These are phyloP conservation scores for Verbena officinalis DNA, from an alignment of 257 asterid genomes.

Conservation along the genomic window DNA sequence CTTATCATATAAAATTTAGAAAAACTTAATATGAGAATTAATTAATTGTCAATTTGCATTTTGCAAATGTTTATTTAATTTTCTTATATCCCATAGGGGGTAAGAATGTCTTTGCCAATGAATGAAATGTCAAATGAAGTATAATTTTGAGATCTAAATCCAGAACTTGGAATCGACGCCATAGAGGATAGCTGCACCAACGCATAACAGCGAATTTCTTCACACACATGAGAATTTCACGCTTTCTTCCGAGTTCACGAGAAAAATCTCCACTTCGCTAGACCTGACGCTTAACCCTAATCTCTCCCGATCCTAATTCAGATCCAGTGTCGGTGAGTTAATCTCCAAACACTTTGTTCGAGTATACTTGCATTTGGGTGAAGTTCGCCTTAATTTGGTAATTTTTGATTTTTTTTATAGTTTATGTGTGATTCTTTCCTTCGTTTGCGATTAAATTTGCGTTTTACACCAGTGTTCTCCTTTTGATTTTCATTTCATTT, in stretches of 20 bases:
- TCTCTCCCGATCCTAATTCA: constrained; percentile 19
- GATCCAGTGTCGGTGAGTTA: constrained; percentile 33
- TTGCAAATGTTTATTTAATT: too few relatives aligned
- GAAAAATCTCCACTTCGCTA: not conserved
- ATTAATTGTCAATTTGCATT: too few relatives aligned
- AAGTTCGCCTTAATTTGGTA: not conserved
- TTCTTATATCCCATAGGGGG: too few relatives aligned
- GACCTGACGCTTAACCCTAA: constrained; percentile 25
- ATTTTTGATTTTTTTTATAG: not conserved
- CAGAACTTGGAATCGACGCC: constrained; percentile 15
- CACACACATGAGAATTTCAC: not conserved
- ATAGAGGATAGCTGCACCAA: not conserved
- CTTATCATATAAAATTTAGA: too few relatives aligned
- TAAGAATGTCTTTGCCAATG: too few relatives aligned
- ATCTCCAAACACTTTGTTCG: constrained; percentile 1
- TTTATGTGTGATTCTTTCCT: not conserved
- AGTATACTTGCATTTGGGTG: not conserved
- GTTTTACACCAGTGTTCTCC: not conserved
- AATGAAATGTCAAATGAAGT: too few relatives aligned
- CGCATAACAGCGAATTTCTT: not conserved
- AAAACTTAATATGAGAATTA: too few relatives aligned
- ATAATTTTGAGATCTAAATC: constrained; percentile 22
- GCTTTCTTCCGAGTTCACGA: not conserved
- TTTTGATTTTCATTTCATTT: not conserved
- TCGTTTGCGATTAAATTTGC: not conserved